Evolutionary conservation across 345 rosid genomes (phyloP).

Genomic region (Capsella bursapastoris): DNA sequence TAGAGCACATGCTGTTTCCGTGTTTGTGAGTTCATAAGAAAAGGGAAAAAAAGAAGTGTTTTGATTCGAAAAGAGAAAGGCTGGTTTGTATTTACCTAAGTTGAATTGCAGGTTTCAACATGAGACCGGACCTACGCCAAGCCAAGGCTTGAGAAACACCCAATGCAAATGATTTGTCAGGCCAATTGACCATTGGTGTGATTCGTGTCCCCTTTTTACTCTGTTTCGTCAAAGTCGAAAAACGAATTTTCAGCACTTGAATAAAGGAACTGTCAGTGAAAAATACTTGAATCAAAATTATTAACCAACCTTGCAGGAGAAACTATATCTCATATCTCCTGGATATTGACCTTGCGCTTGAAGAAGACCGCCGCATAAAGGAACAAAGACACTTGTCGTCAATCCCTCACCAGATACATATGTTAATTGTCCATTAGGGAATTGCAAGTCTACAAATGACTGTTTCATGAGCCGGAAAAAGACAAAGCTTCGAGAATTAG

Average conservation of each 20-base stretch:
- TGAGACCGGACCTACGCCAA: conserved; percentile 92
- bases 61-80: neutral
- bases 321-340: conserved; percentile 96
- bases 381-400: conserved; percentile 87
- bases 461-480: conserved; percentile 31
- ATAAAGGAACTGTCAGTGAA: neutral
- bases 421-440: conserved; percentile 91
- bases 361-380: conserved; percentile 86
- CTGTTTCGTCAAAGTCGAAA: conserved; percentile 50
- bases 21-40: neutral
- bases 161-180: conserved; percentile 81
- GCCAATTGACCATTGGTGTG: conserved; percentile 89
- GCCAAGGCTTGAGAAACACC: conserved; percentile 83
- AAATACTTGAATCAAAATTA: conserved; percentile 1
- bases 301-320: conserved; percentile 72
- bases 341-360: conserved; percentile 99
- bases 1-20: conserved; percentile 68
- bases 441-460: conserved; percentile 95
- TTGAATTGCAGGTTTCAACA: conserved; percentile 83
- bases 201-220: conserved; percentile 88
- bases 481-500: neutral
- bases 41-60: neutral
- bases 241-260: conserved; percentile 1
- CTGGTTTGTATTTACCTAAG: conserved; percentile 57
- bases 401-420: conserved; percentile 93